Base-by-base conservation (phyloP, 441 rosid genomes). In the Kokia cookei region DNA sequence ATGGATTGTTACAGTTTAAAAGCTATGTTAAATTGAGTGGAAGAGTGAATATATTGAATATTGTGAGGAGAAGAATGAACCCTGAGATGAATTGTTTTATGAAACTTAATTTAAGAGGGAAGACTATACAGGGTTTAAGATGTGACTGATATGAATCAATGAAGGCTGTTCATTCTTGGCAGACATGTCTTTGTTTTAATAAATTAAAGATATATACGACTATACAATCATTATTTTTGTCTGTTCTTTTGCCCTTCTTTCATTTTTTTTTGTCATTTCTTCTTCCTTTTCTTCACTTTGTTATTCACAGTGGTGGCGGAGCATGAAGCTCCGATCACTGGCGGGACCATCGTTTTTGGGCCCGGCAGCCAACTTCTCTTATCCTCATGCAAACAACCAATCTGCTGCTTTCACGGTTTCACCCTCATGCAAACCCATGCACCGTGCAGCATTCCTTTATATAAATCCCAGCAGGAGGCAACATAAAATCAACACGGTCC, bases 21-120 rank as follows among this genome's bases (percentile, higher is more conserved):
- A 76, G 85, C 72, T 57, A 78, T n/a, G 90, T 80, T 1, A 63
- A 45, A 58, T n/a, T 93, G 67, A 79, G 72, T 4, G 97, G 97
- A 14, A 80, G 35, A 45, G 74, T 91, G 32, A 48, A 37, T 53
- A 19, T 73, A 2, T 2, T 62, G 75, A 35, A 55, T 17, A 55
- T 55, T 13, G 32, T 66, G 54, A 53, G 17, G 77, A 65, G 65
- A 26, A 55, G 22, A 40, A 66, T 37, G 13, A 22, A 43, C 19
- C 72, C 72, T 5, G 67, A 55, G 57, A 24, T 74, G 77, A 66
- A n/a, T 55, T 74, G 77, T 57, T 22, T 74, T 57, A 66, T 74
- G 53, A 66, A 40, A n/a, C 65, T 74, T 3, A 66, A 66, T 43
- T 57, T 74, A 3, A 66, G 45, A 17, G 69, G 14, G 17, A n/a